Base-by-base conservation (phyloP, 2,329 filamentous ascomycete species). In the Verticillium dahliae region DNA sequence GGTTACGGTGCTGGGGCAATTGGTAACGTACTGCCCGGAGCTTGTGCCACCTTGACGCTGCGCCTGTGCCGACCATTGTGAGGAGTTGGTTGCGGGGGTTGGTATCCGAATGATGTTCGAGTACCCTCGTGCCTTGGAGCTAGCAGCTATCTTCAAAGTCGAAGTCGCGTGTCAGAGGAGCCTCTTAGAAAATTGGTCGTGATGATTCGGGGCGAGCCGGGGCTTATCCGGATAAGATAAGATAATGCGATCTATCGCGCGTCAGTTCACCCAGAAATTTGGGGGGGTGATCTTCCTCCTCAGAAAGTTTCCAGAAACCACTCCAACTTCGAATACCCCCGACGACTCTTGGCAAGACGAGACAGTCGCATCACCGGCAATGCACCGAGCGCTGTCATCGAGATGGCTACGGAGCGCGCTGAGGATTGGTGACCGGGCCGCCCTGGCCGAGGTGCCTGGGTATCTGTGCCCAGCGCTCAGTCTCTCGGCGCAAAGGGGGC, bases 11-110 rank as follows among this genome's bases (percentile, higher is more conserved):
- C 1, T 6, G 11, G 13, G 33, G 45, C 6, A 34, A 34, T 56
- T 56, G 41, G 31, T 52, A 62, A 81, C 86, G 75, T 81, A 92
- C 90, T 75, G 84, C 80, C 74, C 86, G 87, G 73, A 96, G 79
- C 76, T 86, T 86, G 73, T 88, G 86, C 84, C 92, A 87, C 69
- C 91, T 88, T 77, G 58, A 59, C 27, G 58, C 15, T 54, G 64
- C 62, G 41, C 61, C 62, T 61, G 67, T 63, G 41, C 64, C 78
- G 59, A 81, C 79, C 83, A 85, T 85, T 62, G 68, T 74, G 69
- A 67, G 62, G 52, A 59, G 45, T 61, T 62, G 56, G 58, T 31
- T n/a, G 34, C 3, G 22, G 18, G 27, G 27, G 27, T 27, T 27
- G 27, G 56, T 59, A 52, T 55, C 58, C 38, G 50, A 54, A 41